Evolutionary conservation across 345 rosid species (phyloP).

Genomic region (Aquilaria malaccensis): DNA sequence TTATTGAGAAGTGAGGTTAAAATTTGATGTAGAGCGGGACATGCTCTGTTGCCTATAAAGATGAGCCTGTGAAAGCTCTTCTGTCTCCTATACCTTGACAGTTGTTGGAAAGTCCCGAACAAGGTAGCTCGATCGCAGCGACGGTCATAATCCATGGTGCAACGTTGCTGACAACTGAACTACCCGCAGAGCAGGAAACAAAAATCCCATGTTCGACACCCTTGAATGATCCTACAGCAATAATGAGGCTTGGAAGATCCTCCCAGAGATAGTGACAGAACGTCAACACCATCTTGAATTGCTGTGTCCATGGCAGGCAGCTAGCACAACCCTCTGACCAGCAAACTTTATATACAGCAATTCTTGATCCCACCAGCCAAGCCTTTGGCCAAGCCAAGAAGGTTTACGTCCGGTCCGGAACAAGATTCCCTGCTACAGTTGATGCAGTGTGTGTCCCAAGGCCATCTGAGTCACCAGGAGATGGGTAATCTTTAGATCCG

Average conservation of each 20-base stretch:
- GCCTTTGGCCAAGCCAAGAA: slow-evolving; percentile 13
- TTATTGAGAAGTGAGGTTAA: no score
- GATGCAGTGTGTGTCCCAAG: slow-evolving; percentile 27
- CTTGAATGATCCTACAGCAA: slow-evolving; percentile 24
- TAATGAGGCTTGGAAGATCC: neutral
- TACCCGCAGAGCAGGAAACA: slow-evolving; percentile 22
- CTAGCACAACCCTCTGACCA: slow-evolving; percentile 20
- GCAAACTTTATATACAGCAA: slow-evolving; percentile 27
- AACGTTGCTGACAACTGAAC: slow-evolving; percentile 15
- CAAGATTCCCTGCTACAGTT: slow-evolving; percentile 20
- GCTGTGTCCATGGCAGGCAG: slow-evolving; percentile 28
- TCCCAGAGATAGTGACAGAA: slow-evolving; percentile 24
- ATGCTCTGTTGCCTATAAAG: slow-evolving; percentile 19
- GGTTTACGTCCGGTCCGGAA: slow-evolving; percentile 10
- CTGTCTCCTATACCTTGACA: slow-evolving; percentile 22
- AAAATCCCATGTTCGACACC: slow-evolving; percentile 21
- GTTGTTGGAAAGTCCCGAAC: slow-evolving; percentile 22
- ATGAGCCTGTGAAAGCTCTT: slow-evolving; percentile 10
- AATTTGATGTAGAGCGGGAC: neutral
- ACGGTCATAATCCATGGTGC: slow-evolving; percentile 29
- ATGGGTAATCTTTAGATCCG: slow-evolving; percentile 30
- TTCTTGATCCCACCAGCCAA: slow-evolving; percentile 28
- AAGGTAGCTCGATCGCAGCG: slow-evolving; percentile 22
- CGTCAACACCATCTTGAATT: slow-evolving; percentile 27
- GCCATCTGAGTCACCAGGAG: slow-evolving; percentile 19